Evolutionary conservation across 2,329 filamentous ascomycete genomes (phyloP).

Genomic region (Ascochyta viciae-villosae): DNA sequence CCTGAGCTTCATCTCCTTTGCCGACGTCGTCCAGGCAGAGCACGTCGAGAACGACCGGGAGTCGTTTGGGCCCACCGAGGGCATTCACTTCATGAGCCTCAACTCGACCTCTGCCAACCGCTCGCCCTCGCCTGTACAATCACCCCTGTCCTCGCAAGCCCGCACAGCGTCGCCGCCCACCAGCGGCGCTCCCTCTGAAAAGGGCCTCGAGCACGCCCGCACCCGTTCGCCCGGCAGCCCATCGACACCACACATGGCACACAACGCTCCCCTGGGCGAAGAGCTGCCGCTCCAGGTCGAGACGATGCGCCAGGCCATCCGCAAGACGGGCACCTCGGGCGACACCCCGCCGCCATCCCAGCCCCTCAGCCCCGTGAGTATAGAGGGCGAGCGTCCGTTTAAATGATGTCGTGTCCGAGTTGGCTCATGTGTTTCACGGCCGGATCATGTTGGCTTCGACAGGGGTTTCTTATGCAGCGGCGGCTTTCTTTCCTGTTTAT

Average conservation of each 20-base stretch:
- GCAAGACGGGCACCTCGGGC: conserved; percentile 85
- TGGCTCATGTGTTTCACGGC: background rate
- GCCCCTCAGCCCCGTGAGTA: conserved; percentile 49
- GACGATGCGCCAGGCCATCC: conserved; percentile 89
- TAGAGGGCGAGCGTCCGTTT: conserved; percentile 47
- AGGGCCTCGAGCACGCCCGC: conserved; percentile 74
- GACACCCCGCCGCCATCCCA: conserved; percentile 58
- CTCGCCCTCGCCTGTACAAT: conserved; percentile 81
- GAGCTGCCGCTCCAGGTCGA: conserved; percentile 88
- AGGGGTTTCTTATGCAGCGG: conserved; percentile 9
- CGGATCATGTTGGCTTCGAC: background rate
- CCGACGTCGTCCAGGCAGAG: conserved; percentile 89
- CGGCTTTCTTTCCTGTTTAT: conserved; percentile 3
- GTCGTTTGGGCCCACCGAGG: conserved; percentile 57
- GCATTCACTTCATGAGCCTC: conserved; percentile 71
- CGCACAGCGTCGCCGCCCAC: conserved; percentile 74
- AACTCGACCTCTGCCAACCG: conserved; percentile 66
- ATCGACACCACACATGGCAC: conserved; percentile 55
- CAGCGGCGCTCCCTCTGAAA: conserved; percentile 77
- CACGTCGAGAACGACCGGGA: conserved; percentile 70
- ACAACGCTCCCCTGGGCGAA: conserved; percentile 62
- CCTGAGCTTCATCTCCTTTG: conserved; percentile 94
- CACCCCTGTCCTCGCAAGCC: conserved; percentile 76
- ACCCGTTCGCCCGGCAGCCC: conserved; percentile 66
- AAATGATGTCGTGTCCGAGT: conserved; percentile 21